phyloP scores from a whole-genome alignment of 1,139 yeast genomes.

The Entelexis sorbosivorans region DNA sequence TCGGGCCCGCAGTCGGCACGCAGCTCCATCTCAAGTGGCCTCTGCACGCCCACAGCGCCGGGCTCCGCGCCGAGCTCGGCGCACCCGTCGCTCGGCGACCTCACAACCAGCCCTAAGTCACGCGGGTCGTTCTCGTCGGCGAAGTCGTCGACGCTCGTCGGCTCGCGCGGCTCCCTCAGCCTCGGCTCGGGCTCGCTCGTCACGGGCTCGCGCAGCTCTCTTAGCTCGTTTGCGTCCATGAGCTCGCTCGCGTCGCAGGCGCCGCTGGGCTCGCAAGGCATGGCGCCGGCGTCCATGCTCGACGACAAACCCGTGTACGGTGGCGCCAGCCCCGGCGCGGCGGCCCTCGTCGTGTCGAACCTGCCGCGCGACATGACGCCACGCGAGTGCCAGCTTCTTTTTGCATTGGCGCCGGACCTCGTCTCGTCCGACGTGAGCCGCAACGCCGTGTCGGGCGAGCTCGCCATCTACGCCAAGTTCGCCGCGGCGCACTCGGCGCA shows the following conservation, averaged over 20 bases:
- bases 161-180: constrained; percentile 15
- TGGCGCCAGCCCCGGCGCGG: neutral
- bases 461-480: constrained; percentile 45
- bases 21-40: neutral
- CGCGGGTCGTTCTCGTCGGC: constrained; percentile 12
- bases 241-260: constrained; percentile 11
- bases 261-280: neutral
- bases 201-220: constrained; percentile 13
- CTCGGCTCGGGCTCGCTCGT: constrained; percentile 10
- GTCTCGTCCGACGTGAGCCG: constrained; percentile 47
- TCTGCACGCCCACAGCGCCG: neutral
- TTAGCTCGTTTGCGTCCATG: constrained; percentile 16
- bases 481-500: constrained; percentile 53
- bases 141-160: constrained; percentile 6
- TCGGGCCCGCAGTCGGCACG: neutral
- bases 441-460: constrained; percentile 29
- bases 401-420: constrained; percentile 71
- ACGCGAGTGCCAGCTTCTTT: constrained; percentile 68
- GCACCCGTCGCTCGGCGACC: constrained; percentile 12
- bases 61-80: neutral
- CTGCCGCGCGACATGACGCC: constrained; percentile 61
- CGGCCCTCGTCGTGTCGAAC: constrained; percentile 35
- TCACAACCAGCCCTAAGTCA: constrained; percentile 15
- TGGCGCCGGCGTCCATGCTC: neutral
- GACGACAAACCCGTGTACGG: constrained; percentile 1